A percentile compares a stretch with the other conserved stretches of the same genome.
phyloP scores from a whole-genome alignment of 352 stramenopile genomes.

The Phytophthora nicotianae region DNA sequence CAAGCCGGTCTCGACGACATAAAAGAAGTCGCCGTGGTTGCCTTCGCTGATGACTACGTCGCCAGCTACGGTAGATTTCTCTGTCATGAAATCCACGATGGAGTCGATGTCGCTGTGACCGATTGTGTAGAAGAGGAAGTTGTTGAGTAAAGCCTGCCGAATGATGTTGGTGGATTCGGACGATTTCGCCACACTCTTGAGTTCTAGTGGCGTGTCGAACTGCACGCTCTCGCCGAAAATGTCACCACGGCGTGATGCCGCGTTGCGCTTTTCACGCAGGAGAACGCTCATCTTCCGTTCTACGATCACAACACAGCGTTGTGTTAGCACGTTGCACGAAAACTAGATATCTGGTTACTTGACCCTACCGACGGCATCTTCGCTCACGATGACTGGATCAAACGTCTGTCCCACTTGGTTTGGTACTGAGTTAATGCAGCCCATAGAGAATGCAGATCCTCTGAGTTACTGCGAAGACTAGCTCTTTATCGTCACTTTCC shows the following conservation, averaged over 20 bases:
- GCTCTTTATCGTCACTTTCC: conserved; percentile 18
- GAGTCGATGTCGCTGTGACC: conserved; percentile 52
- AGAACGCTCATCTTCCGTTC: conserved; percentile 63
- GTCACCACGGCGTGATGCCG: conserved; percentile 56
- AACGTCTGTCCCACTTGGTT: conserved; percentile 49
- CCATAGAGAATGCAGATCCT: conserved; percentile 38
- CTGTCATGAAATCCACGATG: conserved; percentile 59
- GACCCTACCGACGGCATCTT: conserved; percentile 36
- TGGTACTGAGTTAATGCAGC: conserved; percentile 68
- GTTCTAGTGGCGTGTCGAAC: conserved; percentile 55
- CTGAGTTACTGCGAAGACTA: conserved; percentile 2
- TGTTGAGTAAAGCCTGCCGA: conserved; percentile 60
- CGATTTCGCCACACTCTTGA: conserved; percentile 45
- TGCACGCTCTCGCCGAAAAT: conserved; percentile 79
- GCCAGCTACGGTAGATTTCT: conserved; percentile 40
- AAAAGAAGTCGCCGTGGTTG: conserved; percentile 79
- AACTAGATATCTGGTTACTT: not conserved
- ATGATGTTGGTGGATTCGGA: conserved; percentile 53
- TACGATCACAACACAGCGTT: conserved; percentile 7
- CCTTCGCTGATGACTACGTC: conserved; percentile 71
- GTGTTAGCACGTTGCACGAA: not conserved
- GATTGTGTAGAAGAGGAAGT: conserved; percentile 76
- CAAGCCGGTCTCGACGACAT: conserved; percentile 79
- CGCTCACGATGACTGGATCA: conserved; percentile 45
- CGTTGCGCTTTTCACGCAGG: conserved; percentile 72